Evolutionary conservation across 805 yeast species (phyloP).

Genomic region (Scheffersomyces lignosus): DNA sequence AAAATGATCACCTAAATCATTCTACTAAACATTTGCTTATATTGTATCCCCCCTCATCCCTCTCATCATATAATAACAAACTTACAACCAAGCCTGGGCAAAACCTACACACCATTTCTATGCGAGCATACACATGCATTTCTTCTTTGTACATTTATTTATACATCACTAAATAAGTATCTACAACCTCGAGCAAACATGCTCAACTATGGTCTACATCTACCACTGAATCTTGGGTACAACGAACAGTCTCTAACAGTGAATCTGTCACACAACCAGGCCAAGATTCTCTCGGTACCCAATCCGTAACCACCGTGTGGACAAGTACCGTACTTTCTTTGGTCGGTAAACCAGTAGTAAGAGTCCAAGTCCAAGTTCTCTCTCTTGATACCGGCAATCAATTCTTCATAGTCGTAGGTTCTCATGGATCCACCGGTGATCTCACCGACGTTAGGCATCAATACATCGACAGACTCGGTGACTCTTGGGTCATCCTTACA

Average conservation of each 20-base stretch:
- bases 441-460: conserved; percentile 99
- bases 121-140: too few species aligned
- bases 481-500: conserved; percentile 89
- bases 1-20: too few species aligned
- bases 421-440: conserved; percentile 99
- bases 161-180: too few species aligned
- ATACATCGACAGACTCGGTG: conserved; percentile 96
- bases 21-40: too few species aligned
- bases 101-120: too few species aligned
- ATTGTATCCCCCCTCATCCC: too few species aligned
- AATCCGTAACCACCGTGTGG: conserved; percentile 99
- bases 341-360: conserved; percentile 96
- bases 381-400: conserved; percentile 87
- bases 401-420: conserved; percentile 76
- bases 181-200: too few species aligned
- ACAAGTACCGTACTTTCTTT: conserved; percentile 94
- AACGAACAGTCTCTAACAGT: conserved; percentile 98
- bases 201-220: conserved; percentile 99
- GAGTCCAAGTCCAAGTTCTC: conserved; percentile 81
- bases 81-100: too few species aligned
- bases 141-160: too few species aligned
- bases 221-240: conserved; percentile 96
- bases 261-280: conserved; percentile 97
- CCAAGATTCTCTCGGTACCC: conserved; percentile 96
- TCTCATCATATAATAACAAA: too few species aligned